These are phyloP conservation scores for Saccharomycopsis microspora DNA, from an alignment of 805 yeast species.

Conservation along the genomic window DNA sequence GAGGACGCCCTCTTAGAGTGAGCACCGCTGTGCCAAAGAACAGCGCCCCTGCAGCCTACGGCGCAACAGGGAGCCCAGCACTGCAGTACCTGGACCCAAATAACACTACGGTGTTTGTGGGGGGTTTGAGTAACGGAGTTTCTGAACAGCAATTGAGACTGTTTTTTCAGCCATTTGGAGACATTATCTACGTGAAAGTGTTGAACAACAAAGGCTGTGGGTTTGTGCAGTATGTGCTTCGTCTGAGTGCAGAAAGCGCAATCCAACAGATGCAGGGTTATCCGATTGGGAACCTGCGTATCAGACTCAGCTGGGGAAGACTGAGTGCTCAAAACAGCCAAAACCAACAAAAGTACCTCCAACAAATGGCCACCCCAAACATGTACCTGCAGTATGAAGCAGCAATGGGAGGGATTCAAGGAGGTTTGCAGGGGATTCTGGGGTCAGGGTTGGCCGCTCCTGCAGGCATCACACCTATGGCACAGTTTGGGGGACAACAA, in stretches of 20 bases:
- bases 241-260: slow-evolving; percentile 79
- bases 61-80: not conserved
- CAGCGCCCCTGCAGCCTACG: slow-evolving; percentile 17
- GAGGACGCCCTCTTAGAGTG: slow-evolving; percentile 69
- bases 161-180: slow-evolving; percentile 59
- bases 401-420: not conserved
- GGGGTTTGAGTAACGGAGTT: slow-evolving; percentile 48
- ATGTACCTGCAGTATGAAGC: slow-evolving; percentile 12
- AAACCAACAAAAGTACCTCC: slow-evolving; percentile 17
- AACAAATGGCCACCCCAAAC: slow-evolving; percentile 12
- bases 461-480: not conserved
- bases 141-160: slow-evolving; percentile 51
- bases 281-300: slow-evolving; percentile 73
- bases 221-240: slow-evolving; percentile 68
- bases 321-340: slow-evolving; percentile 25
- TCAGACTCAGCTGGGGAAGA: slow-evolving; percentile 84
- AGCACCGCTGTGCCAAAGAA: slow-evolving; percentile 51
- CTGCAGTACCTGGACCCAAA: slow-evolving; percentile 63
- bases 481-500: slow-evolving; percentile 15
- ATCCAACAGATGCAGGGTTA: slow-evolving; percentile 83
- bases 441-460: slow-evolving; percentile 10
- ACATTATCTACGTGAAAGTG: slow-evolving; percentile 64
- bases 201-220: slow-evolving; percentile 75
- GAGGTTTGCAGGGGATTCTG: slow-evolving; percentile 1
- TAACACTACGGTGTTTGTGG: slow-evolving; percentile 66